These are phyloP conservation scores for Lachancea lanzarotensis DNA, from an alignment of 805 yeast genomes.

Conservation along the genomic window DNA sequence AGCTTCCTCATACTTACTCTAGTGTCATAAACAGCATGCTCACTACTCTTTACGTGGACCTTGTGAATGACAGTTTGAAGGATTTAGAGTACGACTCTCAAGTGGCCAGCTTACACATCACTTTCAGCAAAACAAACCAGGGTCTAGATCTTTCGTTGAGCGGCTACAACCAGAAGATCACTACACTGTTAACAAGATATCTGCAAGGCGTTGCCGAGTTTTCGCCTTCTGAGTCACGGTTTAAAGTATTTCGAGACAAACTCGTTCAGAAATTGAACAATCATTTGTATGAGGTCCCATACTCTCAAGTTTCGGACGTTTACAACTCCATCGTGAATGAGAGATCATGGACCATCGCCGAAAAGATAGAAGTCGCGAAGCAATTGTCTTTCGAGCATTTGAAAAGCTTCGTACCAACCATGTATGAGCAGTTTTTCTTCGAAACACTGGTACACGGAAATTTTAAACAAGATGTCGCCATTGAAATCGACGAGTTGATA, in stretches of 20 bases:
- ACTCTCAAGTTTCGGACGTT: constrained; percentile 62
- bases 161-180: constrained; percentile 82
- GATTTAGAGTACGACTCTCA: constrained; percentile 79
- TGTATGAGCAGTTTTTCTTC: constrained; percentile 53
- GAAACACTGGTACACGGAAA: constrained; percentile 82
- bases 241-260: constrained; percentile 60
- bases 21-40: constrained; percentile 54
- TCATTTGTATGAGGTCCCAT: constrained; percentile 68
- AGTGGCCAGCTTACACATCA: constrained; percentile 65
- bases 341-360: constrained; percentile 57
- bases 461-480: constrained; percentile 47
- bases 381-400: constrained; percentile 46
- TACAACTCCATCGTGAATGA: constrained; percentile 65
- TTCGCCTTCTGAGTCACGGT: constrained; percentile 49
- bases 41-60: constrained; percentile 57
- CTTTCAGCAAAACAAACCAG: constrained; percentile 53
- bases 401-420: constrained; percentile 42
- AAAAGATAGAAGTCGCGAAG: constrained; percentile 46
- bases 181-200: constrained; percentile 54
- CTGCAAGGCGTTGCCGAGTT: constrained; percentile 48
- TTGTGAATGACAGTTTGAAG: constrained; percentile 63
- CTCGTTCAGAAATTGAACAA: constrained; percentile 57
- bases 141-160: constrained; percentile 62
- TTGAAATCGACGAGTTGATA: constrained; percentile 41
- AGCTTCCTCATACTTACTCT: constrained; percentile 54